Conservation (phyloP, 2,329 filamentous ascomycete genomes). For the Aciculosporium take region DNA sequence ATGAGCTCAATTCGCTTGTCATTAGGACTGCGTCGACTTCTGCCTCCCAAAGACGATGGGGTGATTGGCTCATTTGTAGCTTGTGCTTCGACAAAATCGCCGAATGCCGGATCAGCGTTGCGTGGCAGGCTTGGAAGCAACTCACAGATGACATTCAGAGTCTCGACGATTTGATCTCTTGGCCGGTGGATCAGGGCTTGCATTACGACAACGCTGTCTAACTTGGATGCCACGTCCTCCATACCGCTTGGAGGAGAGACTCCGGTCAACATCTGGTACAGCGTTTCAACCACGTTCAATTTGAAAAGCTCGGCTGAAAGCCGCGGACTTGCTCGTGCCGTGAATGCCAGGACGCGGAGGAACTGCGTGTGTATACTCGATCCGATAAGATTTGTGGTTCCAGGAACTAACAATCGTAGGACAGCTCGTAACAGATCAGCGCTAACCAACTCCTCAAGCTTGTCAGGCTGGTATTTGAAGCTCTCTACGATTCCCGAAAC, state of each 20-base stretch:
- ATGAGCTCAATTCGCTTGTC: slow-evolving; percentile 74
- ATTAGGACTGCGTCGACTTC: slow-evolving; percentile 38
- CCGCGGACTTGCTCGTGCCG: slow-evolving; percentile 72
- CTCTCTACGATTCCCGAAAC: slow-evolving; percentile 94
- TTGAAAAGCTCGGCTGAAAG: slow-evolving; percentile 85
- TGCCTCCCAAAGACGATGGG: slow-evolving; percentile 19
- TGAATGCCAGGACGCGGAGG: slow-evolving; percentile 78
- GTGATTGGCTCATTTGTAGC: slow-evolving; percentile 25
- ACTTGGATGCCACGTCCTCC: slow-evolving; percentile 67
- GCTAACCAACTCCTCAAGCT: slow-evolving; percentile 85
- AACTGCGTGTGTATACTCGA: slow-evolving; percentile 94
- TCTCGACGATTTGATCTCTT: slow-evolving; percentile 91
- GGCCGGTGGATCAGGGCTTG: slow-evolving; percentile 92
- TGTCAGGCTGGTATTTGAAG: slow-evolving; percentile 76
- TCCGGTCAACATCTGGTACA: slow-evolving; percentile 93
- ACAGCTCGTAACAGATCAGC: slow-evolving; percentile 75
- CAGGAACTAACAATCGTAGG: slow-evolving; percentile 74
- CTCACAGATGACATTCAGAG: slow-evolving; percentile 93
- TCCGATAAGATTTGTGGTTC: slow-evolving; percentile 89
- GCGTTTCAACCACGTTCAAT: slow-evolving; percentile 90
- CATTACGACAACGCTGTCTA: slow-evolving; percentile 97
- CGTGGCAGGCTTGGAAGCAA: slow-evolving; percentile 63
- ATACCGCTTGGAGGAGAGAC: slow-evolving; percentile 76
- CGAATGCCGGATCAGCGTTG: slow-evolving; percentile 28
- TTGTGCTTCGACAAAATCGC: slow-evolving; percentile 31